phyloP scores from a whole-genome alignment of 2,329 filamentous ascomycete genomes.

The Xylaria polymorpha region DNA sequence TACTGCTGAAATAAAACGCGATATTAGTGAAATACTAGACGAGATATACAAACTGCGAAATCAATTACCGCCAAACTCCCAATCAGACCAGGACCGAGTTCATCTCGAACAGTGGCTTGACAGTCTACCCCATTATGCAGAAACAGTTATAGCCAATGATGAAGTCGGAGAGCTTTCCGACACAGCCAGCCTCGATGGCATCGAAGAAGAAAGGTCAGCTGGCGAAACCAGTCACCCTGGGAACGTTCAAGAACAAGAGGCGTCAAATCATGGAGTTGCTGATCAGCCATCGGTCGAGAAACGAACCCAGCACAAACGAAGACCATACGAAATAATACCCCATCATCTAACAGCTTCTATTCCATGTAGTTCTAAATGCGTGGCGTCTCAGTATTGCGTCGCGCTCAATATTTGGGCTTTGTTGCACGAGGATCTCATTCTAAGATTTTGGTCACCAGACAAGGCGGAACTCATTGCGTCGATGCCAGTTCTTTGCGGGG shows the following conservation, averaged over 20 bases:
- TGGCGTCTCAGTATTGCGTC: not conserved
- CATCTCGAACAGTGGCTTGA: conserved; percentile 15
- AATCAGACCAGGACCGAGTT: not conserved
- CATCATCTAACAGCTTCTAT: conserved; percentile 3
- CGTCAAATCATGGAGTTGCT: not conserved
- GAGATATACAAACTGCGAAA: conserved; percentile 18
- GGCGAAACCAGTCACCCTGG: not conserved
- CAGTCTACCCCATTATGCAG: conserved; percentile 16
- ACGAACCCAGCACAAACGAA: not conserved
- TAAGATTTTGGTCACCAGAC: conserved; percentile 12
- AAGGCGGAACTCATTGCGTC: not conserved
- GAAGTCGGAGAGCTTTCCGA: not conserved
- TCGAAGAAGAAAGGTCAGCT: not conserved
- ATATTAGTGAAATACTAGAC: conserved; percentile 5
- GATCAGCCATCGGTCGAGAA: not conserved
- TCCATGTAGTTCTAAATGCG: not conserved
- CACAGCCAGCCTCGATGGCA: not conserved
- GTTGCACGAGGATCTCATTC: conserved; percentile 5
- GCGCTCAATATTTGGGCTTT: not conserved
- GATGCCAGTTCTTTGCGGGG: not conserved
- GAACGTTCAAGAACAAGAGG: not conserved
- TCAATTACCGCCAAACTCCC: conserved; percentile 9
- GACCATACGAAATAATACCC: not conserved
- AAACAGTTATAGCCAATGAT: not conserved
- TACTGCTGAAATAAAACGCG: conserved; percentile 15